Base-by-base conservation (phyloP, 2,329 filamentous ascomycete genomes). In the Alternaria arborescens region DNA sequence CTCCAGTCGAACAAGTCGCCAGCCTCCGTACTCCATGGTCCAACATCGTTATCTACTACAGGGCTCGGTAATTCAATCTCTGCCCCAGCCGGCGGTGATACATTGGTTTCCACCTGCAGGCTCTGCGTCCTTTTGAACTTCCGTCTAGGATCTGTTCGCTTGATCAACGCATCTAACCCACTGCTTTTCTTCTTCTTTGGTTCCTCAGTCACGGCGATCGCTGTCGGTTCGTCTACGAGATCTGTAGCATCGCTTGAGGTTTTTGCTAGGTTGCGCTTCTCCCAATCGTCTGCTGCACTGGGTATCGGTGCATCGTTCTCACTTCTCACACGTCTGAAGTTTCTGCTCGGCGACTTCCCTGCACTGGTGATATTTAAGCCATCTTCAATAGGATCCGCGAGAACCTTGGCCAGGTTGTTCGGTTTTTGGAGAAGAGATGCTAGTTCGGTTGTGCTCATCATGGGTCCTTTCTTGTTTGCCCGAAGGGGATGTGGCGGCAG, bases 21-120 rank as follows among this genome's bases (percentile, higher is more conserved):
- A 0, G 89, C 89, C 71, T 91, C 89, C 24, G 83, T 84, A 67
- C 88, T 91, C 89, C 89, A 92, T 0, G 89, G 86, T 3, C 89
- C 89, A 16, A 85, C 80, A 66, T 85, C 86, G 3, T 82, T 83
- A 68, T 80, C 84, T 2, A 77, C 77, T 58, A 86, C 85, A 2
- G 73, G 75, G 44, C 67, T 73, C 12, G 56, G 59, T n/a, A 71
- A 12, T 1, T 71, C 65, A 1, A 59, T 40, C 10, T 65, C 68
- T 16, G 14, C 58, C 65, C 71, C 62, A 56, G 42, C 56, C 51
- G 53, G 54, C 59, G 64, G 53, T 54, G 48, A 41, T 20, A 58
- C 43, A 18, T 43, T 60, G 1, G 68, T 75, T 26, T 72, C 65
- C 4, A 74, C 65, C 10, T 62, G 67, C 56, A 78, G 47, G 47